Evolutionary conservation across 371 early-diverging fungal genomes (phyloP).

Genomic region (Mortierella sp.): DNA sequence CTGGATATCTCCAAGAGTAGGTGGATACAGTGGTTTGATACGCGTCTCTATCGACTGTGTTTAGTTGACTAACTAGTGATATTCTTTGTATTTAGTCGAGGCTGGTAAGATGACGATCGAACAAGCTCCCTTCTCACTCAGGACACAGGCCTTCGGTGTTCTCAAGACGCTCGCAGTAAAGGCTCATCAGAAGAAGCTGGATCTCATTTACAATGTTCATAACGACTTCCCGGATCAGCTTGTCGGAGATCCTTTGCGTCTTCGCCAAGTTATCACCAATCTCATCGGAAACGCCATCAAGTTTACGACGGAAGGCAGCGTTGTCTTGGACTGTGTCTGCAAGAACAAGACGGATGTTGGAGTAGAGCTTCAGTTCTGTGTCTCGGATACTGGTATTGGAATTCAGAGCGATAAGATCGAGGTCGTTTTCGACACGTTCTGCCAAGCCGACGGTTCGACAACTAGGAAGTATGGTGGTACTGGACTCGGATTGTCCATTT

Average conservation of each 20-base stretch:
- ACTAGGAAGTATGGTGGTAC: constrained; percentile 88
- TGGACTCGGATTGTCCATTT: constrained; percentile 87
- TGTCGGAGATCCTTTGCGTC: constrained; percentile 80
- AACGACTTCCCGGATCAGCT: constrained; percentile 73
- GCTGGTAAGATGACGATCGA: constrained; percentile 82
- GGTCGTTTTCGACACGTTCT: constrained; percentile 84
- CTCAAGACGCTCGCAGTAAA: constrained; percentile 77
- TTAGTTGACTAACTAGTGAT: too few species aligned
- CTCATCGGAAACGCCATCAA: constrained; percentile 91
- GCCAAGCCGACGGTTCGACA: constrained; percentile 85
- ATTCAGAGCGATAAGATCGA: constrained; percentile 78
- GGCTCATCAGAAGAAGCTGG: constrained; percentile 74
- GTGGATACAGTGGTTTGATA: constrained; percentile 10
- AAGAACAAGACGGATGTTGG: constrained; percentile 53
- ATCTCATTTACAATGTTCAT: constrained; percentile 71
- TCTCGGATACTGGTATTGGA: constrained; percentile 90
- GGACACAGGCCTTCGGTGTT: constrained; percentile 71
- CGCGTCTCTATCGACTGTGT: too few species aligned
- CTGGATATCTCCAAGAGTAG: constrained; percentile 83
- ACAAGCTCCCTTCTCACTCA: constrained; percentile 72
- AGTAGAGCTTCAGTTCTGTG: constrained; percentile 71
- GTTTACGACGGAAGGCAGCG: constrained; percentile 80
- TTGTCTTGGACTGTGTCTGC: constrained; percentile 61
- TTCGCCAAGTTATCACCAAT: constrained; percentile 85
- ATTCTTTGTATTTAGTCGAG: constrained; percentile 59